Conservation (phyloP, 1,284 basidiomycete species). For the Termitomyces sp. region DNA sequence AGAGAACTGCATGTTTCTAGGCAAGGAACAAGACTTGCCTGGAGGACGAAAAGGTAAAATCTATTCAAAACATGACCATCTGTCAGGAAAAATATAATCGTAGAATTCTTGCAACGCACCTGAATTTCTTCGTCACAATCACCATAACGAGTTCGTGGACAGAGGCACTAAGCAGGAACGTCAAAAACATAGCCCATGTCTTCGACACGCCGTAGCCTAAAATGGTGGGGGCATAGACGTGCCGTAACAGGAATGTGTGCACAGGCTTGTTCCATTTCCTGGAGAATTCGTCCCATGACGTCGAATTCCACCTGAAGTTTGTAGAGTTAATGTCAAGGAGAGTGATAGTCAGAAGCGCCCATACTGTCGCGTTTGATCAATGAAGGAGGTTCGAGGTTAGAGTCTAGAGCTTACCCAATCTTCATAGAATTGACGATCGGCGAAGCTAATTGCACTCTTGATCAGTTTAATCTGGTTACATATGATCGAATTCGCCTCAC, state of each 20-base stretch:
- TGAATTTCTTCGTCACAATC: conserved; percentile 87
- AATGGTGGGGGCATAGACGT: conserved; percentile 91
- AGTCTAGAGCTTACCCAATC: conserved; percentile 66
- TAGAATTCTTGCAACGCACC: conserved; percentile 23
- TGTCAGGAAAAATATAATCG: background rate
- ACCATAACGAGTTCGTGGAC: conserved; percentile 97
- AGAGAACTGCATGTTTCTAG: background rate
- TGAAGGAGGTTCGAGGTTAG: conserved; percentile 37
- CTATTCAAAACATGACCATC: conserved; percentile 27
- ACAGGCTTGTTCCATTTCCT: conserved; percentile 94
- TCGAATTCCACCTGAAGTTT: conserved; percentile 81
- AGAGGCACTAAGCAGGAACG: conserved; percentile 85
- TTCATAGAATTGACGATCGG: conserved; percentile 95
- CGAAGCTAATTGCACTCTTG: conserved; percentile 50
- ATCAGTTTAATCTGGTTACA: background rate
- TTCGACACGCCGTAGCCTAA: conserved; percentile 72
- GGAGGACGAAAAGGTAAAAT: conserved; percentile 73
- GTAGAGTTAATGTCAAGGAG: background rate
- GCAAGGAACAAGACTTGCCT: conserved; percentile 27
- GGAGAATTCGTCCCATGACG: conserved; percentile 94
- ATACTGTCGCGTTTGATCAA: conserved; percentile 14
- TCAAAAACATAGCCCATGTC: conserved; percentile 81
- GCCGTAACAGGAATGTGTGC: conserved; percentile 89
- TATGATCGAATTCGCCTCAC: conserved; percentile 38
- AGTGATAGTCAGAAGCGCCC: background rate